Evolutionary conservation across 768 basidiomycete genomes (phyloP).

Genomic region (Boletus pseudopeckii): DNA sequence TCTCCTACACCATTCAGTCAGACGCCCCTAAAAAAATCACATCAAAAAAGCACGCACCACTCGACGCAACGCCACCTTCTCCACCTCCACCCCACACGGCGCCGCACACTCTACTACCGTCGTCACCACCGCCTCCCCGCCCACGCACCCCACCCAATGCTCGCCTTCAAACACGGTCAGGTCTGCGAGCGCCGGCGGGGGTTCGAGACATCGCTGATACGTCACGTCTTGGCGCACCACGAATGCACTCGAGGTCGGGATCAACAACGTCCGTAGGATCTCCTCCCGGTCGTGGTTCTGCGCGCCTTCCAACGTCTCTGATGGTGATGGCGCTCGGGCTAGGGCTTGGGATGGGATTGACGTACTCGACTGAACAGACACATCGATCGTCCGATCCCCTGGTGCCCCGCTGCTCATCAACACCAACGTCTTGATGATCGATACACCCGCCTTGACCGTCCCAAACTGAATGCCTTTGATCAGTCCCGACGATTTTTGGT

Average conservation of each 20-base stretch:
- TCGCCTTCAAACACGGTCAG: constrained; percentile 50
- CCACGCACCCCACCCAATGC: constrained; percentile 44
- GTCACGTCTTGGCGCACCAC: constrained; percentile 47
- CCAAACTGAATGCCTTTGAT: constrained; percentile 76
- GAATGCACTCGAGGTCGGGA: constrained; percentile 68
- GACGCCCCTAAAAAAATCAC: background rate
- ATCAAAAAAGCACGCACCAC: constrained; percentile 37
- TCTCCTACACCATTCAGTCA: constrained; percentile 34
- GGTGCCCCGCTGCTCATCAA: constrained; percentile 58
- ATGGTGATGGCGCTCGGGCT: background rate
- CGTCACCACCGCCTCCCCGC: constrained; percentile 56
- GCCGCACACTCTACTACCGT: constrained; percentile 52
- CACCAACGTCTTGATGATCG: constrained; percentile 57
- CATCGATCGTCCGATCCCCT: constrained; percentile 73
- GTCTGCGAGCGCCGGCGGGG: constrained; percentile 49
- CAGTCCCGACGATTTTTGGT: constrained; percentile 62
- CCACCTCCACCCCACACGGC: constrained; percentile 55
- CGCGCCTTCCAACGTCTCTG: constrained; percentile 1
- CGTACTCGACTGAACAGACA: constrained; percentile 69
- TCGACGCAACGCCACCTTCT: constrained; percentile 43
- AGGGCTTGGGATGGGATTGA: background rate
- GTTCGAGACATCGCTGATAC: constrained; percentile 45
- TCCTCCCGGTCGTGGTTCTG: constrained; percentile 42
- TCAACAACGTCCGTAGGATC: constrained; percentile 58
- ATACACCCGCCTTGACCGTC: constrained; percentile 53